A percentile compares a stretch with the other conserved stretches of the same genome.
These are phyloP conservation scores for Fusarium chlamydosporum DNA, from an alignment of 2,329 filamentous ascomycete species.

Conservation along the genomic window DNA sequence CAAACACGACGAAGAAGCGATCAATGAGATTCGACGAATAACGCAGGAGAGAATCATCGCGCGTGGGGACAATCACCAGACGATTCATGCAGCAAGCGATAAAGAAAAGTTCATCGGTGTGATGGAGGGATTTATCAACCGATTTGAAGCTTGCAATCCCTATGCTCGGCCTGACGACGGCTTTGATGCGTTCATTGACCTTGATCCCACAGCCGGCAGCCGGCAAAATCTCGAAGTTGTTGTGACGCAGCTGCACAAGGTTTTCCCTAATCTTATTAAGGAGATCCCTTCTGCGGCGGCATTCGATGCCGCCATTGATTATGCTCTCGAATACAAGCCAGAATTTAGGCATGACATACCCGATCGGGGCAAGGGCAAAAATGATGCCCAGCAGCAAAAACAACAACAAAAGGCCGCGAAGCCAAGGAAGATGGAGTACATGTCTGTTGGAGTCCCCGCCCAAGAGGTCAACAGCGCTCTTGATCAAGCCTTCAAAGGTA, in stretches of 20 bases:
- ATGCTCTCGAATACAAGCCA: slow-evolving; percentile 82
- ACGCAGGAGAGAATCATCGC: slow-evolving; percentile 84
- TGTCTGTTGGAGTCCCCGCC: slow-evolving; percentile 64
- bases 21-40: slow-evolving; percentile 79
- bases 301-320: slow-evolving; percentile 83
- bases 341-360: slow-evolving; percentile 82
- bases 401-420: slow-evolving; percentile 51
- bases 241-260: slow-evolving; percentile 77
- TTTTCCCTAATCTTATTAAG: slow-evolving; percentile 82
- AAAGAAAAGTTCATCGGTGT: slow-evolving; percentile 83
- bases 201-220: slow-evolving; percentile 83
- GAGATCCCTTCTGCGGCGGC: slow-evolving; percentile 78
- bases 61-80: slow-evolving; percentile 97
- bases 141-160: slow-evolving; percentile 84
- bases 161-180: slow-evolving; percentile 78
- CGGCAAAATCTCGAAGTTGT: slow-evolving; percentile 87
- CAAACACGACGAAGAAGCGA: slow-evolving; percentile 82
- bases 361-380: slow-evolving; percentile 63
- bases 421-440: slow-evolving; percentile 67
- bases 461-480: slow-evolving; percentile 68
- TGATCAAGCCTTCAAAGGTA: slow-evolving; percentile 75
- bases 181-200: slow-evolving; percentile 88
- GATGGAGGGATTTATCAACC: slow-evolving; percentile 92
- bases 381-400: slow-evolving; percentile 53
- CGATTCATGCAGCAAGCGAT: slow-evolving; percentile 87